Conservation (phyloP, 345 rosid genomes). For the Arabidopsis suecica region DNA sequence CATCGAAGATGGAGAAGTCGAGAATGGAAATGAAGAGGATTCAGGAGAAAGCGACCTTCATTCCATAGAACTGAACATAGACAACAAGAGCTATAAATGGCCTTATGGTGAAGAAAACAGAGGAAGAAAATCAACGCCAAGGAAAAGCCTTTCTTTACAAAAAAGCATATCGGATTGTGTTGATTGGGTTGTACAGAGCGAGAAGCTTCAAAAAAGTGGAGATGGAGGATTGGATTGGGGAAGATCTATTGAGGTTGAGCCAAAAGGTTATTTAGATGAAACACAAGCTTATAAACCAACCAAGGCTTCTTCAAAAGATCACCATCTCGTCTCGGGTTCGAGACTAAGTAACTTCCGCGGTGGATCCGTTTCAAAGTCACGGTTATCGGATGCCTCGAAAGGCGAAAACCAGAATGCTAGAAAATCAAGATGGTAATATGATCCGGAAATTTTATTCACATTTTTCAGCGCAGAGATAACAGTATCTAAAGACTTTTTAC, state of each 20-base stretch:
- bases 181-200: slow-evolving; percentile 66
- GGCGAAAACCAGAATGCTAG: slow-evolving; percentile 59
- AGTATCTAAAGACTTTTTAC: slow-evolving; percentile 22
- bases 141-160: slow-evolving; percentile 69
- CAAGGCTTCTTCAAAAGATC: slow-evolving; percentile 75
- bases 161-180: slow-evolving; percentile 89
- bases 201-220: slow-evolving; percentile 53
- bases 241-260: slow-evolving; percentile 56
- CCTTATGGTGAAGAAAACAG: slow-evolving; percentile 57
- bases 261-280: slow-evolving; percentile 62
- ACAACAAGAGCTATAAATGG: slow-evolving; percentile 74
- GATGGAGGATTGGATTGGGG: slow-evolving; percentile 68
- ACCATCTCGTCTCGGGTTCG: slow-evolving; percentile 59
- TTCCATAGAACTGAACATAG: slow-evolving; percentile 82
- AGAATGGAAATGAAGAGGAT: slow-evolving; percentile 60
- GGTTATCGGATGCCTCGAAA: slow-evolving; percentile 59
- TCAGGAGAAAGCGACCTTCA: slow-evolving; percentile 88
- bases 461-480: slow-evolving; percentile 32
- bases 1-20: slow-evolving; percentile 70
- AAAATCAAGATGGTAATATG: slow-evolving; percentile 63
- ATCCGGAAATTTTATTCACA: not conserved
- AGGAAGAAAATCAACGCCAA: slow-evolving; percentile 71
- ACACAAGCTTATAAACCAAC: slow-evolving; percentile 64
- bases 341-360: slow-evolving; percentile 56
- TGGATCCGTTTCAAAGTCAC: slow-evolving; percentile 59